A percentile compares a stretch with the other conserved stretches of the same genome.
Evolutionary conservation across 257 asterid species (phyloP).

Genomic region (Solanum lycopersicoides): DNA sequence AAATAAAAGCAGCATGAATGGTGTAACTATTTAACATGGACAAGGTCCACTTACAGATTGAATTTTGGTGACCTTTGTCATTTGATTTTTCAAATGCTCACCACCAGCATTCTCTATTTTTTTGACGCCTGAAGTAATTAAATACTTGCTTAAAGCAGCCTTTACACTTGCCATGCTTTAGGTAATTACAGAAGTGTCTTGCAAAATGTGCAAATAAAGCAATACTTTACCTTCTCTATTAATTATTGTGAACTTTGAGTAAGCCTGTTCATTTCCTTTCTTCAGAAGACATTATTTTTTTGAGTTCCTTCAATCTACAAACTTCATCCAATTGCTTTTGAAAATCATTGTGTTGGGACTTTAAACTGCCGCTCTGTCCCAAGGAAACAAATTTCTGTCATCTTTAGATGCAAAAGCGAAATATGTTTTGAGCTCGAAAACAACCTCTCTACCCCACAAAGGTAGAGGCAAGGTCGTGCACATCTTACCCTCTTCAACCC

Average conservation of each 20-base stretch:
- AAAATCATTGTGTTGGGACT: slow-evolving; percentile 45
- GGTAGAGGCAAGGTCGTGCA: too few species aligned
- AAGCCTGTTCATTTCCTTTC: slow-evolving; percentile 69
- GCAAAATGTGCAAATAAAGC: background rate
- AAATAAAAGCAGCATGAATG: background rate
- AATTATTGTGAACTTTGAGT: slow-evolving; percentile 58
- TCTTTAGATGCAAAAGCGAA: background rate
- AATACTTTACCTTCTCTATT: slow-evolving; percentile 56
- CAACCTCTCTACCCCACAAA: too few species aligned
- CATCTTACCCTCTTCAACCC: too few species aligned
- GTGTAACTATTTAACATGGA: background rate
- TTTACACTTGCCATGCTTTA: background rate
- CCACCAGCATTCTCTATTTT: slow-evolving; percentile 96
- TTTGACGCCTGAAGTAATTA: slow-evolving; percentile 37
- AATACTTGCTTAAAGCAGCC: background rate
- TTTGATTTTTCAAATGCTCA: slow-evolving; percentile 60
- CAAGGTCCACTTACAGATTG: too few species aligned
- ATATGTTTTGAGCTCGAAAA: background rate
- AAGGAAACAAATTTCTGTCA: background rate
- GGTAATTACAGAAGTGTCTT: background rate
- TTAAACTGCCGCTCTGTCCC: slow-evolving; percentile 57
- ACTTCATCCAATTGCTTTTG: slow-evolving; percentile 70
- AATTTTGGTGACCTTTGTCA: background rate
- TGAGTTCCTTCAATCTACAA: slow-evolving; percentile 52
- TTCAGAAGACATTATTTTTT: slow-evolving; percentile 43